Percentiles rank a stretch among this genome's conserved stretches.
These are phyloP conservation scores for Leucoagaricus sp. DNA, from an alignment of 1,284 basidiomycete species.

Conservation along the genomic window DNA sequence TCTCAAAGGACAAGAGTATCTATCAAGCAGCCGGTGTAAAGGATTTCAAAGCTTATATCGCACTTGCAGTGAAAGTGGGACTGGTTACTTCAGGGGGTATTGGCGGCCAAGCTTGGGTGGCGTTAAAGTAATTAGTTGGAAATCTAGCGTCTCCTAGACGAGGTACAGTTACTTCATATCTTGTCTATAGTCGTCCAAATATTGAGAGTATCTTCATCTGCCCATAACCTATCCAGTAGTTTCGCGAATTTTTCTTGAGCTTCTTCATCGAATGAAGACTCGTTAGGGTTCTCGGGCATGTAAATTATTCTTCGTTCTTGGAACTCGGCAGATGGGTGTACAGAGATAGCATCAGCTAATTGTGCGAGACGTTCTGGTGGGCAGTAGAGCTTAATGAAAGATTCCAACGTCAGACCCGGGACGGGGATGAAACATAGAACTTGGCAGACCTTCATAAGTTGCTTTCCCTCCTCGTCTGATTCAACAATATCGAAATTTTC, in stretches of 20 bases:
- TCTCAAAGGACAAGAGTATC: slow-evolving; percentile 20
- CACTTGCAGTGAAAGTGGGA: slow-evolving; percentile 28
- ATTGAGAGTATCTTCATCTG: slow-evolving; percentile 61
- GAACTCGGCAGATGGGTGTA: slow-evolving; percentile 39
- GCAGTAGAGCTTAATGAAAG: slow-evolving; percentile 53
- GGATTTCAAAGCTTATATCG: slow-evolving; percentile 32
- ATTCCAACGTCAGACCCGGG: not conserved
- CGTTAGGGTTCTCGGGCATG: slow-evolving; percentile 45
- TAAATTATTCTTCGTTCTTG: slow-evolving; percentile 61
- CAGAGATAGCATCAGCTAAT: slow-evolving; percentile 43
- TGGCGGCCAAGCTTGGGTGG: slow-evolving; percentile 29
- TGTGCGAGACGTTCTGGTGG: slow-evolving; percentile 46
- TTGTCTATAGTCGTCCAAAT: slow-evolving; percentile 58
- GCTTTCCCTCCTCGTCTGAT: slow-evolving; percentile 40
- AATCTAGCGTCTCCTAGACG: not conserved
- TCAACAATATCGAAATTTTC: slow-evolving; percentile 56
- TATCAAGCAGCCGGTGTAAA: slow-evolving; percentile 33
- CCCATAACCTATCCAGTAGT: slow-evolving; percentile 59
- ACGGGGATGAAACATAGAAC: too few relatives aligned
- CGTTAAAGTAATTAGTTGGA: not conserved
- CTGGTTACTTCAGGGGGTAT: slow-evolving; percentile 37
- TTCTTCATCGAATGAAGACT: slow-evolving; percentile 36
- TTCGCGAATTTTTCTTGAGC: slow-evolving; percentile 41
- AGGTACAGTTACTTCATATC: not conserved
- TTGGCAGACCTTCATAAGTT: slow-evolving; percentile 20